Evolutionary conservation across 306 rosid genomes (phyloP), one percentile per base, ranked within the genome.

Genomic region (Sesbania bispinosa): DNA sequence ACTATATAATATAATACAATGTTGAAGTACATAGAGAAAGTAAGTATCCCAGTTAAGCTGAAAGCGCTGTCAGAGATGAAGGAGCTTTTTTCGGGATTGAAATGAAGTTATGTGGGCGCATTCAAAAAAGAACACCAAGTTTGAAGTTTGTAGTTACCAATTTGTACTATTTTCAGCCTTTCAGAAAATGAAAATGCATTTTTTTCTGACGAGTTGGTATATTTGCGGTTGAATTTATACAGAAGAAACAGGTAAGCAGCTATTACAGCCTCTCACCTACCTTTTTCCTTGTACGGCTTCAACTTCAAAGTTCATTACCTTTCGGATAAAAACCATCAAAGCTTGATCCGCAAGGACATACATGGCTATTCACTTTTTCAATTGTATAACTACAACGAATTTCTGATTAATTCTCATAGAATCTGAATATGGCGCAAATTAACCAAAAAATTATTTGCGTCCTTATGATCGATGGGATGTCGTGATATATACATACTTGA

Each of bases 241-340:
- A 60, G 15, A 23, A 73, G 51, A 67, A 75, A 62, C 76, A 73
- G 75, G 60, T 79, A 67, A 72, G 74, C 52, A 35, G 79, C 76
- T 74, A 79, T 73, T 73, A 79, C 79, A 79, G 26, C 79, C 71
- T 66, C 76, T 39, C 83, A 79, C 71, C 83, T 38, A 79, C 79
- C 83, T 79, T 79, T 71, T 59, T 59, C 62, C 29, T 0, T 38
- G 76, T 66, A 79, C 83, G 79, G 52, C 32, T 43, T 39, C 41
- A 35, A 4, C 59, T 48, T 42, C 67, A 18, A 57, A 29, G 2
- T 10, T 39, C 45, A 20, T 79, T 79, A 15, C 66, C 83, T 73
- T 79, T 73, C 6, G 76, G 83, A 38, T 73, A 79, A 38, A 59
- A 79, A 53, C 83, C 76, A 48, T 33, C 66, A 20, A 47, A 38